Base-by-base conservation (phyloP, 2,329 filamentous ascomycete species). In the Alternaria triticimaculans region DNA sequence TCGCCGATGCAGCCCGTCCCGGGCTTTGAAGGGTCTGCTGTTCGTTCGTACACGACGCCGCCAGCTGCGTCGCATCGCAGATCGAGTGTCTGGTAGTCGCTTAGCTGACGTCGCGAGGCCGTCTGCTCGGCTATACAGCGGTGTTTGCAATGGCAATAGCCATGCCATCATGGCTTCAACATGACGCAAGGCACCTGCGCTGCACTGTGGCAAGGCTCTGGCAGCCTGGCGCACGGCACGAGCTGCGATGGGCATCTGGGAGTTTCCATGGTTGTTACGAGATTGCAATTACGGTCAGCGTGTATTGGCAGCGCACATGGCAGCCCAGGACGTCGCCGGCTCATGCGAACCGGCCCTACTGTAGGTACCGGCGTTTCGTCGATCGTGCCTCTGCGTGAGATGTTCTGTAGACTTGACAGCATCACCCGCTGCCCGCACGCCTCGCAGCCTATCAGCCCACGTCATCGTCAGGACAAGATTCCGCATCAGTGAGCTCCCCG, bases 41-140 rank as follows among this genome's bases (percentile, higher is more conserved):
- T 33, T 58, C 41, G 26, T 51, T 30, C 33, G 18, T 23, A 50
- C 43, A 30, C 8, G 41, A 25, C 37, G 20, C 55, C 50, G 55
- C 49, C 43, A 53, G 33, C 65, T 67, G 67, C 65, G 53, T 43
- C 43, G 49, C 58, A 69, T 69, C 67, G 67, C 49, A 55, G 67
- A 69, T 69, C 62, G 59, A 67, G 20, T 25, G 51, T 48, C 45
- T 41, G 59, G 48, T 54, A 41, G 54, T 57, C 43, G 58, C 58
- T 44, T 50, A 48, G 44, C 28, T 49, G 30, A 37, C 33, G 33
- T 37, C 33, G 33, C 15, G 33, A 23, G 23, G 12, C n/a, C 46
- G 46, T 20, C 46, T 20, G n/a, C 12, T 37, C 50, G 50, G 28
- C 50, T 33, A 37, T 37, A 21, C 50, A 53, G 50, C 50, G 30